Base-by-base conservation (phyloP, 2,329 filamentous ascomycete species). In the Cryphonectria parasitica region DNA sequence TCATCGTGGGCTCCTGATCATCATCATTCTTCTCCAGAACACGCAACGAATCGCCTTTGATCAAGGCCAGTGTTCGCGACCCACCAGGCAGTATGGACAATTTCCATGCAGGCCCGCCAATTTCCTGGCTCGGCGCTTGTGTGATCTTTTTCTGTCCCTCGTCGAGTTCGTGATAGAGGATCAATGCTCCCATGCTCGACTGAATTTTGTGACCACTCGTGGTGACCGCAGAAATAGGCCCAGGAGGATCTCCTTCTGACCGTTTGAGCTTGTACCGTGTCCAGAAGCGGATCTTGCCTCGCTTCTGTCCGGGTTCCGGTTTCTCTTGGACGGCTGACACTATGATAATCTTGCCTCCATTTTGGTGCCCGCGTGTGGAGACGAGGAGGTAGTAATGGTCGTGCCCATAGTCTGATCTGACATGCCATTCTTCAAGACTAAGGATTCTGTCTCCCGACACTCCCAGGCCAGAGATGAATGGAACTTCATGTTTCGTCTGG, bases 381-480 rank as follows among this genome's bases (percentile, higher is more conserved):
- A 92, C 84, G 19, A 93, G 83, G 43, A 93, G 82, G 76, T 89
- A 91, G 1, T 87, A 84, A 78, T 90, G 91, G 0, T 80, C 84
- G 69, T 64, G 63, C 4, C 86, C 87, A n/a, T 82, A 83, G 52
- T 87, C 83, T 69, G 87, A 87, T 43, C 82, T 80, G 72, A 87
- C 89, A 6, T 83, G 78, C 92, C 92, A 94, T 72, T 92, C 89
- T 1, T 86, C 78, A 10, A 94, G 78, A 0, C 87, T 84, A 60
- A 88, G 83, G 1, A 94, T 86, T 54, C 83, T 84, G 73, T 92
- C 89, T 0, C 86, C 86, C 0, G 79, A 73, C 61, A 87, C 84
- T 1, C 87, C 87, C 22, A 94, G 81, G 3, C 86, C 86, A 22
- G 83, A 84, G 41, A 90, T 86, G 69, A 85, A 87, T 0, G 84